Base-by-base conservation (phyloP, 441 rosid species). In the Raphanus hybrid region DNA sequence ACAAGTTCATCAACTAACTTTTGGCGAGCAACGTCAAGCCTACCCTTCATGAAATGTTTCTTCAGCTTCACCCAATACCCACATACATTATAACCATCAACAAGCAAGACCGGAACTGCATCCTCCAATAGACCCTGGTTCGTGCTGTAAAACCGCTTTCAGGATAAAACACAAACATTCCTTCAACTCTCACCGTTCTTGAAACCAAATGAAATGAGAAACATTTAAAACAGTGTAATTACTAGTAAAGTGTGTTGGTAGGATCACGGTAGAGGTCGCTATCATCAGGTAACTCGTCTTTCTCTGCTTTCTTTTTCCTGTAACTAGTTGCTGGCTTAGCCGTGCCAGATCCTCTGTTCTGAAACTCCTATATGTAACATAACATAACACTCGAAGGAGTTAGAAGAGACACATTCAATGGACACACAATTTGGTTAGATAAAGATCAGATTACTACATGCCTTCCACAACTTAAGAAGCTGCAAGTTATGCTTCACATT, bases 81-180 rank as follows among this genome's bases (percentile, higher is more conserved):
- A 83, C 99, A 95, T 37, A 95, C 93, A 79, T 95, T 95, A 81
- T 94, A 94, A 64, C 97, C 99, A 70, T 94, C 99, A 82, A 94
- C 93, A 12, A 94, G 99, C 87, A 94, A 80, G 66, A 94, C 97
- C 2, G 99, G 99, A 60, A 86, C 84, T 15, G 89, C 91, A 76
- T 80, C 82, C 7, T 83, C 88, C 23, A 79, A 32, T 23, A 91
- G 14, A 35, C 86, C 88, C 82, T 86, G 98, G 80, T 86, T 87
- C 71, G 92, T 92, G 85, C 98, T 94, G 90, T 81, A 81, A 78
- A 86, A 78, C 79, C 71, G 32, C 54, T 79, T 75, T 79, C 71
- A 64, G 67, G 18, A 65, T 83, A 61, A 32, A 39, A 64, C 64
- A 68, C 18, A 76, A 23, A 41, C 76, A 71, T 74, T 78, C 67